Percentiles rank a stretch among this genome's conserved stretches.
These are phyloP conservation scores for Fusarium veterinarium DNA, from an alignment of 2,329 filamentous ascomycete species.

Conservation along the genomic window DNA sequence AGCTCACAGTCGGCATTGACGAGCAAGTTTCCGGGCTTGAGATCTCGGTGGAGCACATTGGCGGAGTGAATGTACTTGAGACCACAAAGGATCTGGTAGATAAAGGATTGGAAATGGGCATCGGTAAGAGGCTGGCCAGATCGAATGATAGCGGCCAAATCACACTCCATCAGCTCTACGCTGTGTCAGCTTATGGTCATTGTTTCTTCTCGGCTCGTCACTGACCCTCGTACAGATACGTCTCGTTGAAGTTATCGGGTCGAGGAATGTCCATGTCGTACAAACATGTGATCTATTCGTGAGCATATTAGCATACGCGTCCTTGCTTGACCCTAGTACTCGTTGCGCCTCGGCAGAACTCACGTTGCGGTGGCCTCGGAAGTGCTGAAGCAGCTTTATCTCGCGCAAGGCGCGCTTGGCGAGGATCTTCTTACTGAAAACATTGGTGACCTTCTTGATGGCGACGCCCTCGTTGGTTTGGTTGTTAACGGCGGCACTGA, in stretches of 20 bases:
- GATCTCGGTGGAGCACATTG: constrained; percentile 94
- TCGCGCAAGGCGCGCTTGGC: constrained; percentile 97
- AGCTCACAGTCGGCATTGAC: constrained; percentile 99
- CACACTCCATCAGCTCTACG: constrained; percentile 98
- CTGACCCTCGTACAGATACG: constrained; percentile 96
- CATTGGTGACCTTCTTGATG: constrained; percentile 99
- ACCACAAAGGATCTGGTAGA: constrained; percentile 99
- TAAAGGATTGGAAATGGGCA: constrained; percentile 99
- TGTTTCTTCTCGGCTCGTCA: constrained; percentile 25
- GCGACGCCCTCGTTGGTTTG: constrained; percentile 93
- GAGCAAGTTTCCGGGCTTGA: constrained; percentile 96
- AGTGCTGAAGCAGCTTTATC: constrained; percentile 98
- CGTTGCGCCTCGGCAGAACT: constrained; percentile 48
- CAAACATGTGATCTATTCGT: constrained; percentile 88
- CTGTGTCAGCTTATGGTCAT: constrained; percentile 32
- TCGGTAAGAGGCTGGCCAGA: constrained; percentile 97
- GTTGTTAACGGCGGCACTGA: constrained; percentile 90
- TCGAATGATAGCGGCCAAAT: constrained; percentile 96
- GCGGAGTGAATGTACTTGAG: constrained; percentile 99
- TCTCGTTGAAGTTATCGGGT: constrained; percentile 98
- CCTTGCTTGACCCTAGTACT: not conserved
- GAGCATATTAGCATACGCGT: constrained; percentile 33
- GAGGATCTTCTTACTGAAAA: constrained; percentile 99
- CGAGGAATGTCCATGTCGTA: constrained; percentile 99
- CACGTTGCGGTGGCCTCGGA: constrained; percentile 89